Conservation (phyloP, 805 yeast genomes). For the Saturnispora besseyi region DNA sequence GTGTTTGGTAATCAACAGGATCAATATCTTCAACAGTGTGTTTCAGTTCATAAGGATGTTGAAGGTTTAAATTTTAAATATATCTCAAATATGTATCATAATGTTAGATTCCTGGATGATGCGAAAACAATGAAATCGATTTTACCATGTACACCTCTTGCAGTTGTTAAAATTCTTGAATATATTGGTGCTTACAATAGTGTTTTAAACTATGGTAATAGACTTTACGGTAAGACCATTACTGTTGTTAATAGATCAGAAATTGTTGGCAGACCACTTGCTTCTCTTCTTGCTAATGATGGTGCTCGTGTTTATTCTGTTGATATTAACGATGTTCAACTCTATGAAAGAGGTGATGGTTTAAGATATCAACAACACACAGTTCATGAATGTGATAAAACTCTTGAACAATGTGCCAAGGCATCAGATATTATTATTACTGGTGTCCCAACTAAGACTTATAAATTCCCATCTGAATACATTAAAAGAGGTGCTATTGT, state of each 20-base stretch:
- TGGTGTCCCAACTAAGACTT: slow-evolving; percentile 80
- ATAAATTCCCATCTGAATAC: slow-evolving; percentile 77
- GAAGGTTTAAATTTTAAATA: slow-evolving; percentile 90
- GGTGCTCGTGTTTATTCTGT: slow-evolving; percentile 95
- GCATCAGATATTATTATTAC: slow-evolving; percentile 89
- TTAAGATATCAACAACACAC: slow-evolving; percentile 73
- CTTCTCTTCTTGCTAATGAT: slow-evolving; percentile 92
- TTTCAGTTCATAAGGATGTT: slow-evolving; percentile 86
- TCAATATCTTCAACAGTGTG: slow-evolving; percentile 89
- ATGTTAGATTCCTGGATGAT: slow-evolving; percentile 72
- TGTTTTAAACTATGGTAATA: slow-evolving; percentile 77
- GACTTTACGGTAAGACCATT: slow-evolving; percentile 86
- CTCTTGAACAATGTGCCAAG: slow-evolving; percentile 57
- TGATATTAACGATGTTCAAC: slow-evolving; percentile 79
- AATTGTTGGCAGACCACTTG: slow-evolving; percentile 95
- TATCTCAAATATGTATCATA: slow-evolving; percentile 92
- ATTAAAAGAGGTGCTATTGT: slow-evolving; percentile 85
- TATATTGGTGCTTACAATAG: slow-evolving; percentile 80
- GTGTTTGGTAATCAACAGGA: slow-evolving; percentile 94
- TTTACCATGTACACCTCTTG: slow-evolving; percentile 93
- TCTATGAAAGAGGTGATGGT: slow-evolving; percentile 91
- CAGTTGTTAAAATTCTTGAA: slow-evolving; percentile 87
- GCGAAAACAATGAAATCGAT: slow-evolving; percentile 65
- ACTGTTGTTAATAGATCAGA: slow-evolving; percentile 90
- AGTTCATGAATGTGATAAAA: slow-evolving; percentile 47